Base-by-base conservation (phyloP, 495 filamentous ascomycete genomes). In the Trichocladium antarcticum region DNA sequence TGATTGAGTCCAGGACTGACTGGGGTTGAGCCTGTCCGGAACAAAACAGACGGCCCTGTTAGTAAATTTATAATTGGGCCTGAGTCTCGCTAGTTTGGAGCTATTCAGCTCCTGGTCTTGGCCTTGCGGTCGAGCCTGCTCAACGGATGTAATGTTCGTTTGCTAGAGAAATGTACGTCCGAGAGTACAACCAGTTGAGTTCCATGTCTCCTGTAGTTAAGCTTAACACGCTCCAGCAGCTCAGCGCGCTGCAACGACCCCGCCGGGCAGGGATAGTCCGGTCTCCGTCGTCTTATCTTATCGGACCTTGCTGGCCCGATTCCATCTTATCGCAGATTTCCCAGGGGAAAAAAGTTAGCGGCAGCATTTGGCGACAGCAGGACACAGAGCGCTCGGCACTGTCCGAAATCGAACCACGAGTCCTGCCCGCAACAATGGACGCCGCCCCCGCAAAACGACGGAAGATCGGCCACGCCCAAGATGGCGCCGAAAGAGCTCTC, bases 371-470 rank as follows among this genome's bases (percentile, higher is more conserved):
- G 41, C 17, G 17, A 40, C 39, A 43, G 39, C 19, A 16, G 11
- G 28, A 16, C 7, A 44, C 1, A 12, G 17, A 21, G 27, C 32
- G 19, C 31, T 16, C 9, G 31, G 37, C 35, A 24, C 9, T 35
- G 17, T 16, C 9, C 35, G 16, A 15, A 15, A 15, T 38, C 37
- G 6, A 38, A 19, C 11, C 29, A 34, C 20, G 20, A 22, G 3
- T 6, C 19, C n/a, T n/a, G 9, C n/a, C 24, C 49, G 37, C 45
- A 21, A 61, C 17, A 27, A 74, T 74, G 72, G 70, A 71, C 42
- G 49, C 59, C 10, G 57, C 38, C 19, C 62, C 65, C 20, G 57
- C 73, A 27, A 78, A 78, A 50, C 61, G 74, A 44, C 64, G 74
- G 32, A 78, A 78, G 58, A 49, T 76, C 24, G 67, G 60, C 19